Base-by-base conservation (phyloP, 257 asterid species). In the Salvia miltiorrhiza region DNA sequence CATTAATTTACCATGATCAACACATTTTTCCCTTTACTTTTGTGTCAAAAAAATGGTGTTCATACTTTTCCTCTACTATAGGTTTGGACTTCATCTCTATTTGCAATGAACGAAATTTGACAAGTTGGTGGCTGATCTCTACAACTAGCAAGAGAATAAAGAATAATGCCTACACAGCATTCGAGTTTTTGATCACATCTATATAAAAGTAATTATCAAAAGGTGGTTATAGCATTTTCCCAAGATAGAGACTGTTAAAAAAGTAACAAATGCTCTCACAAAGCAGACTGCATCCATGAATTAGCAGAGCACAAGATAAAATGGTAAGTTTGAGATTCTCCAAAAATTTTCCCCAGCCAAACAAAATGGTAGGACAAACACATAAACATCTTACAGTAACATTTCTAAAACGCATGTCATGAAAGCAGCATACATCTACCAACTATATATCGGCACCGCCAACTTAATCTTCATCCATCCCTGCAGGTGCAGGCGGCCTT, bases 381-480 rank as follows among this genome's bases (percentile, higher is more conserved):
- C 32, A 48, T 0, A 32, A 47, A 19, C 59, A 49, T 17, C 1
- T 13, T 21, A 49, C 3, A 32, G 61, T 32, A 58, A 54, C 26
- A 49, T 57, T 55, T 43, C 68, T 57, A 30, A 4, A 12, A 23
- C 33, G 59, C 58, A 47, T 76, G 32, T 44, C 23, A 56, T 17
- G 13, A 23, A 33, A 33, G 41, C 64, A 28, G 45, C 33, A 16
- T 47, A 53, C 67, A 74, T 67, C 76, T 57, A 58, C 63, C 16
- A 37, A 41, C 54, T 48, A 71, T 3, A n/a, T 45, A 39, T 44
- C 14, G 54, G 41, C 2, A 44, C 28, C 33, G 11, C 20, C 28
- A n/a, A 44, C 33, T 73, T 72, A 79, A 72, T 79, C 86, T 74
- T 79, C 89, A 57, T 84, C 86, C 86, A 77, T 76, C 50, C 75